Conservation (phyloP, 352 stramenopile species). For the Globisporangium sylvaticum region DNA sequence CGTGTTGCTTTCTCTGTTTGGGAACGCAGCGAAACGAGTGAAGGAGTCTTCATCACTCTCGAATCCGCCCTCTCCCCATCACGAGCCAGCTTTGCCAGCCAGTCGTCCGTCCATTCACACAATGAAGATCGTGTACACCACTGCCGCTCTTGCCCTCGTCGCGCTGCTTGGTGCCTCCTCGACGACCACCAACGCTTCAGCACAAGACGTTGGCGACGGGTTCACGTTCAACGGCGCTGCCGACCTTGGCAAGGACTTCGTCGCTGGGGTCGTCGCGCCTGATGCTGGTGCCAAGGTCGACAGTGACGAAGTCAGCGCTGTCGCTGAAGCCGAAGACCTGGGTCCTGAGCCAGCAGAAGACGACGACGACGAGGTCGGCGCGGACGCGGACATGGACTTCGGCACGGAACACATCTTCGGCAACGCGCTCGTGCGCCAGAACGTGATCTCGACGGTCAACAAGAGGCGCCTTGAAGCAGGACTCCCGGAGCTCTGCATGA, state of each 20-base stretch:
- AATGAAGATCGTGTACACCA: conserved; percentile 12
- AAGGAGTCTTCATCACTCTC: neutral
- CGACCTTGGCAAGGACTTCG: neutral
- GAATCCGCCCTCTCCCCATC: neutral
- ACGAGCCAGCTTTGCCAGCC: neutral
- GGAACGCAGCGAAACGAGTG: neutral
- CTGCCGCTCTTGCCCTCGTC: neutral
- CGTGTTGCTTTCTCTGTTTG: neutral
- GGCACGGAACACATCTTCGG: neutral
- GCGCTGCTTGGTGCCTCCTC: conserved; percentile 1
- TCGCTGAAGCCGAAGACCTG: neutral
- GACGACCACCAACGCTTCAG: neutral
- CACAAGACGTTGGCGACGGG: neutral
- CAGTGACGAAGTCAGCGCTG: neutral
- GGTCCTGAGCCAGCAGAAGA: neutral
- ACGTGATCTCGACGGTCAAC: conserved; percentile 6
- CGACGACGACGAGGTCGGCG: neutral
- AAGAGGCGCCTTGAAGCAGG: neutral
- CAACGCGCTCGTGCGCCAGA: conserved; percentile 1
- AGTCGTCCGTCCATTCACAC: neutral
- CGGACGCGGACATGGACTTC: conserved; percentile 3
- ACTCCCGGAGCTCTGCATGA: neutral
- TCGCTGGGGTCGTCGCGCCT: neutral
- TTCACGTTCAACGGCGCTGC: neutral
- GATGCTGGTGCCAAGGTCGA: neutral